phyloP scores from a whole-genome alignment of 495 filamentous ascomycete genomes.

The Daldinia caldariorum region DNA sequence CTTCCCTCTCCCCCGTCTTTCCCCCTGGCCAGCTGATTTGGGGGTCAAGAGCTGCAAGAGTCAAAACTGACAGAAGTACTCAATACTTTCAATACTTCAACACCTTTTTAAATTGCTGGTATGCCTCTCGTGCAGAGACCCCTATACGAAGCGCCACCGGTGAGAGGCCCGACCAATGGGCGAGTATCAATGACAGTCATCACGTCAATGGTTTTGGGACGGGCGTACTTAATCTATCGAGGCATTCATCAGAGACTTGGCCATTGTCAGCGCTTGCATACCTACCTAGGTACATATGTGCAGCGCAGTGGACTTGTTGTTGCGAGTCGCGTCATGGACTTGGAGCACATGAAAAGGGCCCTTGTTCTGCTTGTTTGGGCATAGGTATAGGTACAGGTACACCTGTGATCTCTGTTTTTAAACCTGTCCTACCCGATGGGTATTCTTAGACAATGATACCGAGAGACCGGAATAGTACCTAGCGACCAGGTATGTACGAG shows the following conservation, averaged over 20 bases:
- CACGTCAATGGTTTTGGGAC: background rate
- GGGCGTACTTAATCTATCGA: no score
- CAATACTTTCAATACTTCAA: slow-evolving; percentile 24
- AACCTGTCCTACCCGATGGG: background rate
- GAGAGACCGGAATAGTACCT: background rate
- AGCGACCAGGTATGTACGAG: background rate
- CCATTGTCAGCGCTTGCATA: slow-evolving; percentile 7
- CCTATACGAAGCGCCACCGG: slow-evolving; percentile 22
- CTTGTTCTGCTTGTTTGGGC: slow-evolving; percentile 7
- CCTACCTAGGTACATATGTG: no score
- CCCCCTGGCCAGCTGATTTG: background rate
- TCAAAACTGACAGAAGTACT: slow-evolving; percentile 14
- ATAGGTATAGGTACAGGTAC: no score
- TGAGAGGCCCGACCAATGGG: slow-evolving; percentile 17
- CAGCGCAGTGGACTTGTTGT: background rate
- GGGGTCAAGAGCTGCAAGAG: background rate
- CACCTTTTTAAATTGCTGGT: no score
- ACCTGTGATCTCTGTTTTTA: no score
- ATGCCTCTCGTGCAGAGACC: background rate
- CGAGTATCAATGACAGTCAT: slow-evolving; percentile 26
- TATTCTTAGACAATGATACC: slow-evolving; percentile 4
- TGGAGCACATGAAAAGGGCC: background rate
- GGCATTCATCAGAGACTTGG: slow-evolving; percentile 13
- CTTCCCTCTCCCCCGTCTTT: background rate
- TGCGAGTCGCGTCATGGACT: slow-evolving; percentile 23